Percentiles rank a stretch among this genome's conserved stretches.
Evolutionary conservation across 164 flowering plant genomes (phyloP).

Genomic region (Dillenia turbinata): DNA sequence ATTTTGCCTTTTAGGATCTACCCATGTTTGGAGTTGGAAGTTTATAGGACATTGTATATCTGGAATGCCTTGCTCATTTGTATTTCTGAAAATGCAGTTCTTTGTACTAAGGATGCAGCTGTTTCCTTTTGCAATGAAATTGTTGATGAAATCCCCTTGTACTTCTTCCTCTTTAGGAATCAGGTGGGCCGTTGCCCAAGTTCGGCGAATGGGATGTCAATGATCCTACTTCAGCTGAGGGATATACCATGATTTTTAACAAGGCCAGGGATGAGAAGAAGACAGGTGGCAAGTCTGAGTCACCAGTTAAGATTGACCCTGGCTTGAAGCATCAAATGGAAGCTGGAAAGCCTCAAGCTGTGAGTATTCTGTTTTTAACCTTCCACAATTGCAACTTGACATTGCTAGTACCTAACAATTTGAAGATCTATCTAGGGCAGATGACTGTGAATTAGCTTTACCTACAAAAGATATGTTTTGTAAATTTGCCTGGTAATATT

Average conservation of each 20-base stretch:
- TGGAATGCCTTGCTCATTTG: not conserved
- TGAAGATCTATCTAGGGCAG: no score
- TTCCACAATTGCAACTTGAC: not conserved
- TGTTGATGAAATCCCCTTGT: not conserved
- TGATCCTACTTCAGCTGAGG: slow-evolving; percentile 96
- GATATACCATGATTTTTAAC: slow-evolving; percentile 88
- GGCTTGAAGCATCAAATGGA: slow-evolving; percentile 35
- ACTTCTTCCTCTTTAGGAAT: slow-evolving; percentile 40
- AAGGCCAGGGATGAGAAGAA: slow-evolving; percentile 94
- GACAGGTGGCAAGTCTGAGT: slow-evolving; percentile 78
- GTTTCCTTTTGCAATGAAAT: not conserved
- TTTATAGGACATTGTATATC: no score
- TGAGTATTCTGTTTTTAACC: slow-evolving; percentile 32
- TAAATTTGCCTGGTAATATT: no score
- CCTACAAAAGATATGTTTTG: no score
- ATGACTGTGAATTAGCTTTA: no score
- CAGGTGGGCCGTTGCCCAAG: slow-evolving; percentile 84
- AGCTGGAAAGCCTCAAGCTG: slow-evolving; percentile 56
- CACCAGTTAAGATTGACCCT: slow-evolving; percentile 56
- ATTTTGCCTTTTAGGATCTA: no score
- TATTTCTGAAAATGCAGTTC: not conserved
- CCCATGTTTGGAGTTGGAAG: no score
- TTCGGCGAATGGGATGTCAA: slow-evolving; percentile 98
- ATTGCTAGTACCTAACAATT: no score
- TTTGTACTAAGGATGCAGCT: not conserved